Evolutionary conservation across 2,329 filamentous ascomycete genomes (phyloP).

Genomic region (Lomentospora prolificans): DNA sequence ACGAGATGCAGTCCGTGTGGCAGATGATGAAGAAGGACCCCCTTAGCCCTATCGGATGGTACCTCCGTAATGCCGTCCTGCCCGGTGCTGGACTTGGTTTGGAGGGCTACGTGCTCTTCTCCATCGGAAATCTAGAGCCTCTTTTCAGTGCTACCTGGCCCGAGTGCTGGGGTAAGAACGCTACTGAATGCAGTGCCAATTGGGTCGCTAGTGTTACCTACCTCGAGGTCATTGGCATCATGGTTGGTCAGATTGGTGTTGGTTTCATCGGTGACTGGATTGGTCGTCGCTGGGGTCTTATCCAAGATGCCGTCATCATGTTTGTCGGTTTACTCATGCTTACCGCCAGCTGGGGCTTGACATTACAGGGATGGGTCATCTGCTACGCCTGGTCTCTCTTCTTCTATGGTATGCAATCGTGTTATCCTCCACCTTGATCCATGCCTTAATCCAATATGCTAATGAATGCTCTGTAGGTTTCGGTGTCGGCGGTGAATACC

Average conservation of each 20-base stretch:
- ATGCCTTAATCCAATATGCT: slow-evolving; percentile 12
- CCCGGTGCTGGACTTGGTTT: slow-evolving; percentile 86
- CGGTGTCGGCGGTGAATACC: slow-evolving; percentile 78
- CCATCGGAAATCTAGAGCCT: slow-evolving; percentile 84
- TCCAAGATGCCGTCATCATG: slow-evolving; percentile 92
- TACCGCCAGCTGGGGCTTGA: slow-evolving; percentile 80
- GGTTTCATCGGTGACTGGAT: slow-evolving; percentile 67
- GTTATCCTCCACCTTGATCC: neutral
- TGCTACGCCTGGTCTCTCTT: slow-evolving; percentile 94
- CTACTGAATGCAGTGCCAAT: slow-evolving; percentile 59
- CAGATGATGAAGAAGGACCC: slow-evolving; percentile 80
- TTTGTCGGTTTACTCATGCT: slow-evolving; percentile 86
- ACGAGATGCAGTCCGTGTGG: slow-evolving; percentile 60
- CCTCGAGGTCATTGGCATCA: slow-evolving; percentile 89
- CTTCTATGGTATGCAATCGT: slow-evolving; percentile 38
- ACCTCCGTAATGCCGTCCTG: slow-evolving; percentile 83
- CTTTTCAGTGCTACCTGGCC: slow-evolving; percentile 70
- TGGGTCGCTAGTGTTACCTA: slow-evolving; percentile 76
- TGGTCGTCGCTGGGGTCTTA: slow-evolving; percentile 87
- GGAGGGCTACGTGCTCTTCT: slow-evolving; percentile 94
- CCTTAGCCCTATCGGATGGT: slow-evolving; percentile 72
- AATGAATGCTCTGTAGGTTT: no score
- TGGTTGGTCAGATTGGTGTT: slow-evolving; percentile 82
- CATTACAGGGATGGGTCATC: slow-evolving; percentile 88
- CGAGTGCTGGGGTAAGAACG: slow-evolving; percentile 59